Evolutionary conservation across 2,329 filamentous ascomycete species (phyloP), one percentile per base, ranked within the genome.

Genomic region (Clonostachys rosea): DNA sequence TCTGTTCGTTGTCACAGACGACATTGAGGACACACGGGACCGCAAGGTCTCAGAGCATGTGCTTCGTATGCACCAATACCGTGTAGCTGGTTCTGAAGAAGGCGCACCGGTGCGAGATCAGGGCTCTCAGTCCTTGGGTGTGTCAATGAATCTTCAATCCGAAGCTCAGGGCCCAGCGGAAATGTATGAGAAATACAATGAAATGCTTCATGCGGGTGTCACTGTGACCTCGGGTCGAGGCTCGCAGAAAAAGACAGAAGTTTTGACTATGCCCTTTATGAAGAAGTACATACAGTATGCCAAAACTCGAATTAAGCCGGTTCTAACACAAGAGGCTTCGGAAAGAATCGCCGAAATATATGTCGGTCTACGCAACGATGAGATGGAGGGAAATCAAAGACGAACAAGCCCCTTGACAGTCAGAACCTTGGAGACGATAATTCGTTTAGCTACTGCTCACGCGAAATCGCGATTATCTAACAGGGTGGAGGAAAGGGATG

Each of bases 251-350:
- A 86, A 87, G 54, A 82, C 88, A 6, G 91, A 96, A 64, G 89
- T 99, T 13, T 75, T 99, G 46, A 95, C 89, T 69, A 96, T 99
- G 50, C 89, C 91, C 0, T 99, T 99, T 69, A 91, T 99, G 75
- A 99, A 99, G 74, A 99, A 99, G 70, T 99, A 96, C 67, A 95
- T 99, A 42, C 94, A 99, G 63, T 99, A 99, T 66, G 91, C 94
- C 54, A 99, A 99, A 73, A 87, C 82, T 35, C 78, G 94, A 61
- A 80, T 96, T 60, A 95, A 91, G 78, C 94, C 94, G 0, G 75
- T 95, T 39, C 74, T 99, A 51, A 96, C 91, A 0, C 90, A 94
- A 61, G 90, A 90, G 41, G 92, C 94, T 6, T 89, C 91, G 11
- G 90, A 96, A 56, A 89, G 95, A 53, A 95, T 99, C 59, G 85